Evolutionary conservation across 192 early-diverging fungal genomes (phyloP).

Genomic region (Coemansia sp.): DNA sequence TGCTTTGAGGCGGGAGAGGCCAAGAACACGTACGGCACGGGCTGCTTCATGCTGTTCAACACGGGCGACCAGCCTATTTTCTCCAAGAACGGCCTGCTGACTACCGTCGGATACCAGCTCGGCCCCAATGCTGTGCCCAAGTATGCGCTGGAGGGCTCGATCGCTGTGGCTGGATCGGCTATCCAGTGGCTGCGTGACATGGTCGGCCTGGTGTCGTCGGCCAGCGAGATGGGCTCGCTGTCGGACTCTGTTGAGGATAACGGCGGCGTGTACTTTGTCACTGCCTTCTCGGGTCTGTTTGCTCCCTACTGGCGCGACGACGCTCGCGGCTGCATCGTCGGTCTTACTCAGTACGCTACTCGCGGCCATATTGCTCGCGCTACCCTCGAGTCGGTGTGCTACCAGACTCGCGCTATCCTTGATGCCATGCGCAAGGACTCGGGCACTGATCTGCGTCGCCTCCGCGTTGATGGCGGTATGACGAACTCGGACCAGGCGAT

Average conservation of each 20-base stretch:
- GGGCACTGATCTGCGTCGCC: slow-evolving; percentile 63
- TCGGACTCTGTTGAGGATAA: slow-evolving; percentile 71
- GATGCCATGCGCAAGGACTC: slow-evolving; percentile 88
- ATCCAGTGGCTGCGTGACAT: slow-evolving; percentile 92
- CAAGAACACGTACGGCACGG: slow-evolving; percentile 97
- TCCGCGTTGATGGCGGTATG: slow-evolving; percentile 95
- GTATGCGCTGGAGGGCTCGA: slow-evolving; percentile 91
- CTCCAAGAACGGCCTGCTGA: slow-evolving; percentile 82
- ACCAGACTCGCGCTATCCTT: slow-evolving; percentile 84
- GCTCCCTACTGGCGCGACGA: slow-evolving; percentile 95
- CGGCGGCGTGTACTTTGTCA: slow-evolving; percentile 93
- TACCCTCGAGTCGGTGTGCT: slow-evolving; percentile 87
- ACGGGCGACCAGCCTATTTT: slow-evolving; percentile 74
- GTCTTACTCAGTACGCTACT: slow-evolving; percentile 87
- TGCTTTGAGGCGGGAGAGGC: slow-evolving; percentile 85
- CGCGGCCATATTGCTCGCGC: slow-evolving; percentile 85
- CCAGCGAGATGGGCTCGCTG: slow-evolving; percentile 73
- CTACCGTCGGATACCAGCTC: slow-evolving; percentile 88
- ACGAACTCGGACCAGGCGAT: slow-evolving; percentile 88
- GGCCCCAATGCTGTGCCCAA: slow-evolving; percentile 66
- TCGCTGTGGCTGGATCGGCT: slow-evolving; percentile 88
- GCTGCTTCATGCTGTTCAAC: slow-evolving; percentile 96
- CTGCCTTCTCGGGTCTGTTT: slow-evolving; percentile 90
- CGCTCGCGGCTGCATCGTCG: slow-evolving; percentile 83
- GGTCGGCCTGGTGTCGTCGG: slow-evolving; percentile 73